Base-by-base conservation (phyloP, 164 flowering plant species). In the Piper betle region DNA sequence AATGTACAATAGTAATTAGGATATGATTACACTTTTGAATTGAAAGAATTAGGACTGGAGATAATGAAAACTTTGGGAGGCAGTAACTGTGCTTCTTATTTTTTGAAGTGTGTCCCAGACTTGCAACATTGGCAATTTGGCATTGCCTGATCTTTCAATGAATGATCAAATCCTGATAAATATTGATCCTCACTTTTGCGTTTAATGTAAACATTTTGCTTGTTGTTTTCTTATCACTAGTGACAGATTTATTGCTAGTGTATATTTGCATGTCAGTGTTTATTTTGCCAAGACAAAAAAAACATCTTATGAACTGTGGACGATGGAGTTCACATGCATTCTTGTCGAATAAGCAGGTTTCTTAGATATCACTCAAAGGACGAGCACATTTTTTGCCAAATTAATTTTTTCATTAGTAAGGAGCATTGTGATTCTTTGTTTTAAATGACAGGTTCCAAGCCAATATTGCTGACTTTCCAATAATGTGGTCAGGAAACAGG, bases 401-500 rank as follows among this genome's bases (percentile, higher is more conserved):
- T 33, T 5, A 37, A 19, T 37, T 53, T 53, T 15, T 10, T 38
- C 39, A 62, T 9, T 53, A 54, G 53, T 69, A 66, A 73, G 77
- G 79, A 68, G 82, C 81, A 79, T 69, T 74, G 72, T 74, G 79
- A 79, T 79, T 75, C 78, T 73, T 77, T 76, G 58, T 67, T 73
- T 65, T 74, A 64, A 74, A 75, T 81, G 75, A 74, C 81, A 79
- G 83, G 84, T 79, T 71, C 73, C 73, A 74, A 79, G 79, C 77
- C 79, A 70, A 75, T 80, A 82, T 88, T 79, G 86, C 83, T 86
- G 76, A 86, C 84, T 85, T 83, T 84, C 82, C 87, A 80, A 81
- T 84, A 70, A 80, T 80, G 70, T 87, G 85, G 75, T 66, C 86
- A 92, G 97, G 97, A 87, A 76, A 79, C 96, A 70, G 82, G 81